Evolutionary conservation across 352 stramenopile species (phyloP), one percentile per base, ranked within the genome.

Genomic region (Phytophthora pseudosyringae): DNA sequence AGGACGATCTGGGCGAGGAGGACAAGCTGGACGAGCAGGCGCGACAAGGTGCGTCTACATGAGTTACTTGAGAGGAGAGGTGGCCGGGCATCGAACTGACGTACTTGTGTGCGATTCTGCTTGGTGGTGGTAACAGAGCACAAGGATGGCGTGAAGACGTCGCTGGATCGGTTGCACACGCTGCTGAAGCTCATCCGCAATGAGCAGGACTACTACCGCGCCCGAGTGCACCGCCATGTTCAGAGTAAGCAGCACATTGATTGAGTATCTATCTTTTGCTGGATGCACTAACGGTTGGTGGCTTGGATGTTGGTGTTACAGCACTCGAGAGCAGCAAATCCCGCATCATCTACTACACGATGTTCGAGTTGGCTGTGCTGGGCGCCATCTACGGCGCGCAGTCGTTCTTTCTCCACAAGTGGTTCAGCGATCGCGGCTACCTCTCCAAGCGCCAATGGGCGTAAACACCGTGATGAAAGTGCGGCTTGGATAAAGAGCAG

Each of bases 321-420:
- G 85, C 86, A 1, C 56, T 86, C 5, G 78, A 93, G 13, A 93
- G 84, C 76, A 95, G 90, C 72, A 86, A 89, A 45, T 86, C 69
- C 29, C 84, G 85, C 11, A 73, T 95, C 51, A 80, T 95, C 39
- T 93, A 76, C 72, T 95, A 90, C 76, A 95, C 84, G 38, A 71
- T 83, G 21, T 64, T 93, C 28, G 82, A 93, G 61, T 77, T 95
- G 50, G 40, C 61, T 7, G 75, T 86, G 36, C 73, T 95, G 36
- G 86, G 68, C 12, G 69, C 86, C 28, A 80, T 95, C 67, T 93
- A 95, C 57, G 79, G 76, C 10, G 76, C 58, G 3, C 86, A 95
- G 68, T 89, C 81, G 41, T 90, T 87, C 57, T 51, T 95, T 31
- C 72, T 95, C 44, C 83, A 93, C 78, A 92, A 93, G 72, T 95